Percentiles rank a stretch among this genome's conserved stretches.
These are phyloP conservation scores for Yamadazyma jaroonii DNA, from an alignment of 1,139 yeast genomes.

Conservation along the genomic window DNA sequence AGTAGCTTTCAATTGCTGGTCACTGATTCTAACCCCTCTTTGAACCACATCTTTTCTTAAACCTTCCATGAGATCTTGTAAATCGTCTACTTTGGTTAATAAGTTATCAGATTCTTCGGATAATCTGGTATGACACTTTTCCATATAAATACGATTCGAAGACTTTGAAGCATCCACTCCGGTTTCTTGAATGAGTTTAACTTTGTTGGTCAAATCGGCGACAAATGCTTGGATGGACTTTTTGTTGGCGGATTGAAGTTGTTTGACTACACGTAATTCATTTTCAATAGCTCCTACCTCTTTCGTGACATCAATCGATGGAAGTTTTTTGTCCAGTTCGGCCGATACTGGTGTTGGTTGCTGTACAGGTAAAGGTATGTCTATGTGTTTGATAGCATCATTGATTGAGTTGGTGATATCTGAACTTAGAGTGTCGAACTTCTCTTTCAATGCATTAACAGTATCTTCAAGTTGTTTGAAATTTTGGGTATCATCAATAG, in stretches of 20 bases:
- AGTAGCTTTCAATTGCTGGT: conserved; percentile 68
- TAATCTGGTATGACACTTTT: conserved; percentile 66
- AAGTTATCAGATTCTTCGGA: conserved; percentile 75
- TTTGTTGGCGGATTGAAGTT: conserved; percentile 50
- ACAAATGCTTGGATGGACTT: conserved; percentile 43
- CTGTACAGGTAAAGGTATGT: conserved; percentile 1
- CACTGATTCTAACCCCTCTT: conserved; percentile 82
- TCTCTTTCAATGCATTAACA: conserved; percentile 5
- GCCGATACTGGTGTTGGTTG: conserved; percentile 3
- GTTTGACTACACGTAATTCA: conserved; percentile 65
- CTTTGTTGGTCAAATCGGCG: conserved; percentile 40
- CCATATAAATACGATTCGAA: conserved; percentile 69
- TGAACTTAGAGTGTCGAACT: conserved; percentile 9
- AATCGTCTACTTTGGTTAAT: conserved; percentile 80
- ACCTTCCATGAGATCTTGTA: conserved; percentile 90
- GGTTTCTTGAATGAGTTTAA: conserved; percentile 47
- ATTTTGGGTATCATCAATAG: conserved; percentile 3
- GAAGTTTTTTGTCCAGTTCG: neutral
- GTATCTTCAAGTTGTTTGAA: conserved; percentile 3
- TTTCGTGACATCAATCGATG: conserved; percentile 1
- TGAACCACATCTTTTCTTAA: conserved; percentile 89
- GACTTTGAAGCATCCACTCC: conserved; percentile 43
- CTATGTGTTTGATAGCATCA: conserved; percentile 9
- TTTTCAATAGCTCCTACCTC: conserved; percentile 33
- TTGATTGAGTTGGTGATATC: conserved; percentile 7